These are phyloP conservation scores for Thalia dealbata DNA, from an alignment of 176 grass and related monocot genomes.

Conservation along the genomic window DNA sequence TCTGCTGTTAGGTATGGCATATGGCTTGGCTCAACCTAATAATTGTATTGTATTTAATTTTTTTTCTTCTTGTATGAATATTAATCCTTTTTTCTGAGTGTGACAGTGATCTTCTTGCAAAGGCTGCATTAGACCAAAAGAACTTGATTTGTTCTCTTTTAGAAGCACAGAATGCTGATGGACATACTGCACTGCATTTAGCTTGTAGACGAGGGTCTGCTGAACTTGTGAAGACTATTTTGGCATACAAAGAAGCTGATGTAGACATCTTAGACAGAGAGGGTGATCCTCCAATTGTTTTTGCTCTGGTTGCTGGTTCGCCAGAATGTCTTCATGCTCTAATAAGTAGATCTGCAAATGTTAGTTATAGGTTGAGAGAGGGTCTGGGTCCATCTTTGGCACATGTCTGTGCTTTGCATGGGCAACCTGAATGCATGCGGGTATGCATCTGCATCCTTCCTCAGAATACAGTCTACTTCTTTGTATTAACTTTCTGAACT, in stretches of 20 bases:
- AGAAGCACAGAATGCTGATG: constrained; percentile 81
- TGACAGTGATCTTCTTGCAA: constrained; percentile 73
- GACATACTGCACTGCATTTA: constrained; percentile 83
- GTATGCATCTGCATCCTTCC: constrained; percentile 18
- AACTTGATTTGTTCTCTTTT: constrained; percentile 61
- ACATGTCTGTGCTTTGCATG: constrained; percentile 95
- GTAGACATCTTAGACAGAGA: constrained; percentile 91
- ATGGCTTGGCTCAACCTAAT: background rate
- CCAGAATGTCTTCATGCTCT: constrained; percentile 74
- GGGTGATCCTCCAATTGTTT: constrained; percentile 81
- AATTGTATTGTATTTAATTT: background rate
- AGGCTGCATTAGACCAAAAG: constrained; percentile 48
- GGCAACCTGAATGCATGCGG: constrained; percentile 92
- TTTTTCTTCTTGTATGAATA: background rate
- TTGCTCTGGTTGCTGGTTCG: constrained; percentile 89
- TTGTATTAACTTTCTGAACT: constrained; percentile 22
- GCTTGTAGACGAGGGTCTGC: constrained; percentile 75
- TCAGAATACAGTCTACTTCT: constrained; percentile 7
- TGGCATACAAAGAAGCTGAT: constrained; percentile 74
- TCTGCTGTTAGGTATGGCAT: constrained; percentile 53
- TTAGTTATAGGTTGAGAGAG: constrained; percentile 68
- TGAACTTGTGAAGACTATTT: constrained; percentile 78
- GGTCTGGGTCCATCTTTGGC: constrained; percentile 74
- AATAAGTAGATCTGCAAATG: constrained; percentile 59
- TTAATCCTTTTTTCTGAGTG: constrained; percentile 12